Conservation (phyloP, 768 basidiomycete species). For the Postia placenta region DNA sequence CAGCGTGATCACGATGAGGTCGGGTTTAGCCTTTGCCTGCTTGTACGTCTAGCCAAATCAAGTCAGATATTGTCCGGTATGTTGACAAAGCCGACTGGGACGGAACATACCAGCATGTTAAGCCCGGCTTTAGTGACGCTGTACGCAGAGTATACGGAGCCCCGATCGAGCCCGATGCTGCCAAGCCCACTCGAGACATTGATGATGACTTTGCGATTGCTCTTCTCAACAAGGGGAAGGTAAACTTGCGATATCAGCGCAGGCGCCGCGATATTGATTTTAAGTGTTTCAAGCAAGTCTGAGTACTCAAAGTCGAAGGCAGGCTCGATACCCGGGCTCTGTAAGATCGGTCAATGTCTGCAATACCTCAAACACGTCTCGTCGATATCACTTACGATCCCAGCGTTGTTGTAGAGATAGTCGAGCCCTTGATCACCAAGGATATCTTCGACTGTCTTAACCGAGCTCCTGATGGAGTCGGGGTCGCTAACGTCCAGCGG, state of each 20-base stretch:
- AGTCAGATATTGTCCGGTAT: too few species aligned
- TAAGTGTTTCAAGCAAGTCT: slow-evolving; percentile 18
- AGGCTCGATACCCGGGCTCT: slow-evolving; percentile 15
- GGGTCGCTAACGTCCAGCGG: slow-evolving; percentile 25
- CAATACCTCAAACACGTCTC: too few species aligned
- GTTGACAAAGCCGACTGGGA: too few species aligned
- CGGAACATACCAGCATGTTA: slow-evolving; percentile 32
- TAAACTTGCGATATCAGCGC: slow-evolving; percentile 26
- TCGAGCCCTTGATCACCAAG: slow-evolving; percentile 28
- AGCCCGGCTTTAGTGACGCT: slow-evolving; percentile 29
- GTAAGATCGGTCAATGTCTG: not conserved
- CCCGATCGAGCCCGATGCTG: slow-evolving; percentile 24
- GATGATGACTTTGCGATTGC: slow-evolving; percentile 24
- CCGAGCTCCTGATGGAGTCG: slow-evolving; percentile 22
- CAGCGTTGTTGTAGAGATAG: slow-evolving; percentile 36
- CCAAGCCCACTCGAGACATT: slow-evolving; percentile 27
- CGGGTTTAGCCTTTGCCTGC: slow-evolving; percentile 9
- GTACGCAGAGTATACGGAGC: slow-evolving; percentile 24
- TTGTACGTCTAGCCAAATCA: slow-evolving; percentile 9
- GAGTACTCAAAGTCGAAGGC: slow-evolving; percentile 21
- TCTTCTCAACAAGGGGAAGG: slow-evolving; percentile 26
- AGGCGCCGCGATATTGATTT: slow-evolving; percentile 29
- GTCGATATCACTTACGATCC: slow-evolving; percentile 21
- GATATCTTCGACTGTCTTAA: slow-evolving; percentile 17
- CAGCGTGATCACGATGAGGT: slow-evolving; percentile 8